phyloP scores from a whole-genome alignment of 2,329 filamentous ascomycete genomes.

The Fusarium xyrophilum region DNA sequence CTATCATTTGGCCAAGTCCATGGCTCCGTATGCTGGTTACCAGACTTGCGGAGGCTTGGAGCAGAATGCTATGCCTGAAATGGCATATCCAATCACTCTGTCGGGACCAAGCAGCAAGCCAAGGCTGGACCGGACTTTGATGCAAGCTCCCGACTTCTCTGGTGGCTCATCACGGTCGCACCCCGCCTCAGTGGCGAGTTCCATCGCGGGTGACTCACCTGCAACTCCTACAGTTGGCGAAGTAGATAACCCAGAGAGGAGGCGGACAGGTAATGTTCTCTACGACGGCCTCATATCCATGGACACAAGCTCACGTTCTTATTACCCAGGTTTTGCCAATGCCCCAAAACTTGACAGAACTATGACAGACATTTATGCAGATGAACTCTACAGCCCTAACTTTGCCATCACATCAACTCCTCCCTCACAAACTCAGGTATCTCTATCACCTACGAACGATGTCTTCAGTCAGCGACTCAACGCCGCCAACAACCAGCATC shows the following conservation, averaged over 20 bases:
- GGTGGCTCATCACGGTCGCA: conserved; percentile 54
- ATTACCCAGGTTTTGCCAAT: conserved; percentile 56
- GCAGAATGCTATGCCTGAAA: conserved; percentile 46
- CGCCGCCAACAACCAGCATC: conserved; percentile 76
- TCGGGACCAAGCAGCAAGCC: conserved; percentile 48
- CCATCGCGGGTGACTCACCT: conserved; percentile 64
- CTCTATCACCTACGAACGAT: conserved; percentile 59
- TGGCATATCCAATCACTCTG: conserved; percentile 52
- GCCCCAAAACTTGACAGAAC: conserved; percentile 83
- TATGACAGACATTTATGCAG: conserved; percentile 83
- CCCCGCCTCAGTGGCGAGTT: conserved; percentile 64
- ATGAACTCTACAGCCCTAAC: conserved; percentile 82
- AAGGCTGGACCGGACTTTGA: conserved; percentile 51
- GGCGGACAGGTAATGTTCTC: conserved; percentile 60
- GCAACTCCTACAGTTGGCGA: conserved; percentile 62
- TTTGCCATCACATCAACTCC: conserved; percentile 66
- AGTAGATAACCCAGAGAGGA: conserved; percentile 56
- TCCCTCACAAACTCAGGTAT: conserved; percentile 54
- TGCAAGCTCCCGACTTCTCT: conserved; percentile 56
- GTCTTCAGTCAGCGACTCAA: conserved; percentile 79
- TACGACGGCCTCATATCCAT: neutral
- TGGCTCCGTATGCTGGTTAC: conserved; percentile 54
- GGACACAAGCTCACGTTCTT: conserved; percentile 64
- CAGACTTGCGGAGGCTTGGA: conserved; percentile 47
- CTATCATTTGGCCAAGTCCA: conserved; percentile 57